A percentile compares a stretch with the other conserved stretches of the same genome.
Evolutionary conservation across 163 green algal genomes (phyloP).

Genomic region (Smithsoniella earleae): DNA sequence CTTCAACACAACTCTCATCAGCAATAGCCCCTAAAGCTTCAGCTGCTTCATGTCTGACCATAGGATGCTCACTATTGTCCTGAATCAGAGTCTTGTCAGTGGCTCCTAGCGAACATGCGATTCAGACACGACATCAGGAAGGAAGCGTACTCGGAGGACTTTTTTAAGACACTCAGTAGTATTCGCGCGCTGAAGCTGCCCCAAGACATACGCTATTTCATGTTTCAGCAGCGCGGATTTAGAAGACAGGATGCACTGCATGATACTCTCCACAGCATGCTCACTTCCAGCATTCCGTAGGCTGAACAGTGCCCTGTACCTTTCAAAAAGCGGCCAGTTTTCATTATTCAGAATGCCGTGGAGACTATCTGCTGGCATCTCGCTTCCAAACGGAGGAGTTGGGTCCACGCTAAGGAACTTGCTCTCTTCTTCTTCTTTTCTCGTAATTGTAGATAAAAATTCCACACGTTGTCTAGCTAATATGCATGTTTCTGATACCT

Average conservation of each 20-base stretch:
- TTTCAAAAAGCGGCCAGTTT: slow-evolving; percentile 60
- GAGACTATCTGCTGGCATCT: slow-evolving; percentile 54
- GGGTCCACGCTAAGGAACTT: slow-evolving; percentile 78
- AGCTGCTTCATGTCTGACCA: slow-evolving; percentile 95
- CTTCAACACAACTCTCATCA: slow-evolving; percentile 42
- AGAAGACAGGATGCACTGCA: slow-evolving; percentile 28
- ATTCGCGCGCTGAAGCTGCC: slow-evolving; percentile 78
- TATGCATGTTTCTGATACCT: slow-evolving; percentile 85
- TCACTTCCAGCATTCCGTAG: slow-evolving; percentile 78
- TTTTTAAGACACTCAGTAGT: slow-evolving; percentile 44
- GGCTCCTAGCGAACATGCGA: neutral
- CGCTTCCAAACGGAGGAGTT: slow-evolving; percentile 56
- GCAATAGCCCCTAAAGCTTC: slow-evolving; percentile 86
- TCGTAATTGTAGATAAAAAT: slow-evolving; percentile 38
- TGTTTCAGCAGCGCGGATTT: slow-evolving; percentile 89
- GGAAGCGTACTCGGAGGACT: slow-evolving; percentile 34
- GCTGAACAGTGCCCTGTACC: slow-evolving; percentile 91
- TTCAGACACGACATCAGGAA: neutral
- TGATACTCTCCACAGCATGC: slow-evolving; percentile 66
- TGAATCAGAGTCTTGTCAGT: slow-evolving; percentile 41
- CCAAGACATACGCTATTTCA: slow-evolving; percentile 95
- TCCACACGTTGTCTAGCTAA: slow-evolving; percentile 73
- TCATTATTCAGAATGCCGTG: slow-evolving; percentile 57
- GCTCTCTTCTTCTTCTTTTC: slow-evolving; percentile 33
- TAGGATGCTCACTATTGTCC: slow-evolving; percentile 68